Evolutionary conservation across 2,329 filamentous ascomycete species (phyloP).

Genomic region (Talaromyces islandicus): DNA sequence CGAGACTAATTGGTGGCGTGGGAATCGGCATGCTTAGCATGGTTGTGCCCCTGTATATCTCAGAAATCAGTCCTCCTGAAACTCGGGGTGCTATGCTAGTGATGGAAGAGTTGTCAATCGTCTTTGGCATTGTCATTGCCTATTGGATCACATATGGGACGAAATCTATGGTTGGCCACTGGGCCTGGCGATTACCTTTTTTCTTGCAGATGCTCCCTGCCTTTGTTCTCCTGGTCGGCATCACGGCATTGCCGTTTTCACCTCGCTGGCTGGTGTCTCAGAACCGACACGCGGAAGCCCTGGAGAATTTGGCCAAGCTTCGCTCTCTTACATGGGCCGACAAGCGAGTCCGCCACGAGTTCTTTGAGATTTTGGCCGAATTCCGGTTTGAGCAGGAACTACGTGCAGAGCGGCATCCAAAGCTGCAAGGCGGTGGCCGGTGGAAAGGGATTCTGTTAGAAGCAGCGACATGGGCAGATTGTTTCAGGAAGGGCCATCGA

Average conservation of each 20-base stretch:
- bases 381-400: constrained; percentile 46
- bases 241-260: constrained; percentile 48
- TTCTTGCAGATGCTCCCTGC: constrained; percentile 42
- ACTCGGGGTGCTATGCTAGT: constrained; percentile 36
- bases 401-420: constrained; percentile 34
- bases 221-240: constrained; percentile 29
- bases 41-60: constrained; percentile 42
- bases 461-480: constrained; percentile 39
- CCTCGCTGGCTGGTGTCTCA: constrained; percentile 49
- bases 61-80: constrained; percentile 41
- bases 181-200: constrained; percentile 45
- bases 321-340: constrained; percentile 46
- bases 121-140: constrained; percentile 36
- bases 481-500: constrained; percentile 46
- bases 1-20: constrained; percentile 6
- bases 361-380: constrained; percentile 47
- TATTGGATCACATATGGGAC: constrained; percentile 41
- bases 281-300: constrained; percentile 43
- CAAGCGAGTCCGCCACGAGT: constrained; percentile 46
- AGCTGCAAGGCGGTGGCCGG: constrained; percentile 26
- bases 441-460: constrained; percentile 42
- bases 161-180: constrained; percentile 38
- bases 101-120: constrained; percentile 37
- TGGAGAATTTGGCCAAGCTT: constrained; percentile 43
- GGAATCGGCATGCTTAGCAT: constrained; percentile 18